Conservation (phyloP, 2,329 filamentous ascomycete species). For the Ascochyta clinopodiicola region DNA sequence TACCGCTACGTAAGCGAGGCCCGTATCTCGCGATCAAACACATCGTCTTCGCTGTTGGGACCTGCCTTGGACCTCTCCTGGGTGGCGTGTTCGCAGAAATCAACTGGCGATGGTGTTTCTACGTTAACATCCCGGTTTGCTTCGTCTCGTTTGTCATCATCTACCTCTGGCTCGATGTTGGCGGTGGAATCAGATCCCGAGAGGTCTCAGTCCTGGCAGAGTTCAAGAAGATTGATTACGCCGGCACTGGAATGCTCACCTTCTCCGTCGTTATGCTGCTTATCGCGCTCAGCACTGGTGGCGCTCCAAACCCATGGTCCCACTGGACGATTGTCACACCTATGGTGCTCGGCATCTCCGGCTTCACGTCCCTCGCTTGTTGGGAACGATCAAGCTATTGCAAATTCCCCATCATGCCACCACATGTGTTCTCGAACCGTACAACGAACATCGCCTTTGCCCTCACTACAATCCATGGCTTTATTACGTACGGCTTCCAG, state of each 20-base stretch:
- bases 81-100: constrained; percentile 42
- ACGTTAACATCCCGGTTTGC: constrained; percentile 45
- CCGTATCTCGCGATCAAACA: constrained; percentile 47
- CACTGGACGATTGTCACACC: constrained; percentile 51
- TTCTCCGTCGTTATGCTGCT: constrained; percentile 51
- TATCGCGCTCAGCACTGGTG: constrained; percentile 55
- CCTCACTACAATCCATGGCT: constrained; percentile 40
- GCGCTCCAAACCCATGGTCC: constrained; percentile 53
- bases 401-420: constrained; percentile 50
- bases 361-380: constrained; percentile 47
- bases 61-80: constrained; percentile 38
- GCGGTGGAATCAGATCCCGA: constrained; percentile 20
- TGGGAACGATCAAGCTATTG: constrained; percentile 49
- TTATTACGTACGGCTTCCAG: constrained; percentile 36
- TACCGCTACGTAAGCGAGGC: constrained; percentile 56
- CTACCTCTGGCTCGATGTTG: constrained; percentile 39
- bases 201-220: constrained; percentile 21
- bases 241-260: constrained; percentile 55
- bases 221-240: constrained; percentile 49
- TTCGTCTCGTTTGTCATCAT: constrained; percentile 36
- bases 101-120: constrained; percentile 58
- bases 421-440: constrained; percentile 53
- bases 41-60: constrained; percentile 34
- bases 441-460: constrained; percentile 48
- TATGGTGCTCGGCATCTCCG: constrained; percentile 53